A percentile compares a stretch with the other conserved stretches of the same genome.
Conservation (phyloP, 2,329 filamentous ascomycete genomes). For the Neopestalotiopsis rosae region DNA sequence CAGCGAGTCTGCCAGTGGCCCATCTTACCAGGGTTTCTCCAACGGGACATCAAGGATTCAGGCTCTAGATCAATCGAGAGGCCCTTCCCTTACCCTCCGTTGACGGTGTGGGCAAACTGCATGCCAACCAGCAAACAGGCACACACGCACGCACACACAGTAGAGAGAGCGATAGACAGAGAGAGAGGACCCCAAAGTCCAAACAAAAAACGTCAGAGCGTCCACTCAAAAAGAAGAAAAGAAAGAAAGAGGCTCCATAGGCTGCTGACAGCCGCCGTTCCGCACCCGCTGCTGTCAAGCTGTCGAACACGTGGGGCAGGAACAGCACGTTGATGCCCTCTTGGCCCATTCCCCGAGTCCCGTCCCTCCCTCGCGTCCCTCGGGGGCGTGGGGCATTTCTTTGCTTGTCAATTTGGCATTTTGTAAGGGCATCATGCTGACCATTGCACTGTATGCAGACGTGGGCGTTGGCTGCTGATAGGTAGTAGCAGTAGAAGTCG, state of each 20-base stretch:
- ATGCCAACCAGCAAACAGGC: not conserved
- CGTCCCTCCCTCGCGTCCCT: no score
- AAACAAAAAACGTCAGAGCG: not conserved
- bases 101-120: not conserved
- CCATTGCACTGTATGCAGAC: not conserved
- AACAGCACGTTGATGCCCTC: constrained; percentile 3
- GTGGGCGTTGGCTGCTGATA: not conserved
- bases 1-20: not conserved
- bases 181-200: no score
- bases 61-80: not conserved
- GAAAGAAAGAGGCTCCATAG: not conserved
- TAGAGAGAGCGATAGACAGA: no score
- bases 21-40: not conserved
- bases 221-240: not conserved
- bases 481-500: not conserved
- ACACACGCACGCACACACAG: not conserved
- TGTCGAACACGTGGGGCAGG: constrained; percentile 12
- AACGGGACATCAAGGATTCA: not conserved
- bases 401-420: no score
- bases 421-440: constrained; percentile 1
- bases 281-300: constrained; percentile 12
- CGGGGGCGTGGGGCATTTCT: no score
- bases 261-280: constrained; percentile 11
- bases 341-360: not conserved
- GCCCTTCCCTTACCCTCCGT: not conserved